phyloP scores from a whole-genome alignment of 1,139 yeast species.

The Saccharomycopsis hybrid region DNA sequence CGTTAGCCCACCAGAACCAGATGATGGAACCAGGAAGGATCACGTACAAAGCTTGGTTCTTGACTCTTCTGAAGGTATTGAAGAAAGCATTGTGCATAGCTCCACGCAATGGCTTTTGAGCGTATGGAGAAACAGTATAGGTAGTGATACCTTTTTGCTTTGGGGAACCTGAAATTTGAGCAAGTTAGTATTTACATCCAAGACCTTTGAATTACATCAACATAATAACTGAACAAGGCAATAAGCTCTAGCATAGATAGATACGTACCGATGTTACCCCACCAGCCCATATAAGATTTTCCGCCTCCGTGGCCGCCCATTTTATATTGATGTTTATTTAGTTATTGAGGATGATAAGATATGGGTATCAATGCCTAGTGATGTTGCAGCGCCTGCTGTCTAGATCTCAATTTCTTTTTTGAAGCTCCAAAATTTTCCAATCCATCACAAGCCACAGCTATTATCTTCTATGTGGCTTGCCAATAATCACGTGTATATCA shows the following conservation, averaged over 20 bases:
- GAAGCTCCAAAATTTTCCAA: too few relatives aligned
- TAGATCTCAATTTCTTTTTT: too few relatives aligned
- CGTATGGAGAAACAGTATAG: constrained; percentile 89
- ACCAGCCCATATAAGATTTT: constrained; percentile 91
- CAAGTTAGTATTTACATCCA: too few relatives aligned
- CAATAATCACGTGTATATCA: too few relatives aligned
- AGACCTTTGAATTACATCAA: too few relatives aligned
- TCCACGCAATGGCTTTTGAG: constrained; percentile 89
- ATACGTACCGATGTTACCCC: constrained; percentile 71
- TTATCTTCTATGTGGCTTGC: too few relatives aligned
- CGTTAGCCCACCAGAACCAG: constrained; percentile 83
- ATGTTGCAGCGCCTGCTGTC: too few relatives aligned
- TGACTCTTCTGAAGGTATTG: constrained; percentile 93
- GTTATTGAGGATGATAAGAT: too few relatives aligned
- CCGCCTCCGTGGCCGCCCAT: constrained; percentile 67
- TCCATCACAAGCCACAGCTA: too few relatives aligned
- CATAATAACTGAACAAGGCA: too few relatives aligned
- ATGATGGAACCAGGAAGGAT: constrained; percentile 72
- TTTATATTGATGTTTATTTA: constrained; percentile 22
- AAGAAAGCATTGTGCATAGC: constrained; percentile 78
- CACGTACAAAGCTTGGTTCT: constrained; percentile 75
- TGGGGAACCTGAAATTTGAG: constrained; percentile 51
- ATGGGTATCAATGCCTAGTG: too few relatives aligned
- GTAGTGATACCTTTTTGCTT: constrained; percentile 80
- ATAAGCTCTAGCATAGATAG: too few relatives aligned